Base-by-base conservation (phyloP, 179 eudicot species). In the Patellifolia procumbens region DNA sequence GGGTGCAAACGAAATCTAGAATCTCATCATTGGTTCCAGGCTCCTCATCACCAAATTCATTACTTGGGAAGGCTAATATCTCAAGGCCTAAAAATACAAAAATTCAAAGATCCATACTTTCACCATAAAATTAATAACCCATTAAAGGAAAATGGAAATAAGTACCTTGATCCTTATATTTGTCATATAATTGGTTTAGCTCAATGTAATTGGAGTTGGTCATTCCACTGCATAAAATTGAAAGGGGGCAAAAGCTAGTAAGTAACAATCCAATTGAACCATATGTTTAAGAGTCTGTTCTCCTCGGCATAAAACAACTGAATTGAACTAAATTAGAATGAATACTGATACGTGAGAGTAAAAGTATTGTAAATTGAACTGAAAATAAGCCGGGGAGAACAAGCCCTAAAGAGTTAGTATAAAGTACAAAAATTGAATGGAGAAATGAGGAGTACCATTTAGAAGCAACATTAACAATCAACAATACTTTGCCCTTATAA, bases 141-240 rank as follows among this genome's bases (percentile, higher is more conserved):
- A 62, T 20, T 1, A 64, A 28, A 48, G 24, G 26, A 24, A 37
- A 11, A 15, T 22, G 62, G 58, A 56, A 32, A 65, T 63, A 60
- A 51, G 48, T 16, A 91, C 98, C 98, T 89, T 86, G 88, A 68
- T 87, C 89, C 83, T 82, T 93, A 86, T 91, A 93, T 83, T 86
- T 88, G 72, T 81, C 78, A 78, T 93, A 86, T 61, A 91, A 77
- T 61, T 86, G 84, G 74, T 88, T 91, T 62, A 93, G 82, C 82
- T 93, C 97, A 2, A 75, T 74, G 83, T 93, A 93, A 82, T 90
- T 91, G 24, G 97, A 91, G 74, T 86, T 89, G 35, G 98, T 90
- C 92, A 93, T 78, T 71, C 97, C 98, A 79, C 98, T 93, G 92
- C 78, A 70, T 78, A 81, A 49, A 80, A 52, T 68, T n/a, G n/a